A percentile compares a stretch with the other conserved stretches of the same genome.
phyloP scores from a whole-genome alignment of 2,329 filamentous ascomycete genomes.

The Fusarium scirpi region DNA sequence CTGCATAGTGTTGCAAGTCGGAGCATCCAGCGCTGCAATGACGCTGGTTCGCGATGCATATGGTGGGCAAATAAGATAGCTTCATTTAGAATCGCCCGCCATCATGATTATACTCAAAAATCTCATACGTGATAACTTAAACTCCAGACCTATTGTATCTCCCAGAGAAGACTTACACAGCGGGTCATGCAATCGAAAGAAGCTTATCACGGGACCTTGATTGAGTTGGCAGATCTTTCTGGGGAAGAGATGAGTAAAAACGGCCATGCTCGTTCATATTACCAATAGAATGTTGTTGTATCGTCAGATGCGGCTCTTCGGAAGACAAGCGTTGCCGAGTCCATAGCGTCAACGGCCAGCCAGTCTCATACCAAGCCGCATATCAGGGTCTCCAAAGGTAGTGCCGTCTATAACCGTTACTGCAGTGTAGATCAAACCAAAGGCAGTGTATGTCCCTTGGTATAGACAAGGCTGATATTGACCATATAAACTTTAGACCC shows the following conservation, averaged over 20 bases:
- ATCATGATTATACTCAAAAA: too few species aligned
- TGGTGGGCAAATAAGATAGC: too few species aligned
- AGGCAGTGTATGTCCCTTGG: too few species aligned
- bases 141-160: too few species aligned
- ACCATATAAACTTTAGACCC: constrained; percentile 6
- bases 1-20: too few species aligned
- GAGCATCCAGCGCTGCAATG: too few species aligned
- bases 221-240: constrained; percentile 21
- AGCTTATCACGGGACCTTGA: background rate
- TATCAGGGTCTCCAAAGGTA: too few species aligned
- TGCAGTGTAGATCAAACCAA: background rate
- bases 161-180: background rate
- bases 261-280: background rate
- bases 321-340: constrained; percentile 5
- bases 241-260: background rate
- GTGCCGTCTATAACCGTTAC: background rate
- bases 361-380: too few species aligned
- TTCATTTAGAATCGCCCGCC: too few species aligned
- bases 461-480: background rate
- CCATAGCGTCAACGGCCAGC: background rate
- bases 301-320: background rate
- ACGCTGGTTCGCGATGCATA: too few species aligned
- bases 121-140: background rate
- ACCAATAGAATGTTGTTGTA: background rate
- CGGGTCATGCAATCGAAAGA: background rate